These are phyloP conservation scores for Henningerozyma blattae DNA, from an alignment of 805 yeast species.

Conservation along the genomic window DNA sequence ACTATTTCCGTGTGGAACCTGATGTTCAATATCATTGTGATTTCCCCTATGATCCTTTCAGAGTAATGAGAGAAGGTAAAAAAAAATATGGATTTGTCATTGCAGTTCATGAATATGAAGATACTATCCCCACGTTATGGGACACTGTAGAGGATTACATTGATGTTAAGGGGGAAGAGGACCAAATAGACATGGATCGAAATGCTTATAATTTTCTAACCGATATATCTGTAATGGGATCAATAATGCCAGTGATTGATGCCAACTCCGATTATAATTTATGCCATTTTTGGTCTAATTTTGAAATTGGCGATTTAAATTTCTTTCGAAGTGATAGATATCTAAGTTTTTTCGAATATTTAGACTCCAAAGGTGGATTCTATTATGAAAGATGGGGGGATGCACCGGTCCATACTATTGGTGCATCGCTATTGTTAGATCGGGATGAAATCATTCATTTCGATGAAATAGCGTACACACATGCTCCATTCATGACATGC, in stretches of 20 bases:
- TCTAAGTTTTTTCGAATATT: conserved; percentile 43
- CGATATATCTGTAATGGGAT: conserved; percentile 36
- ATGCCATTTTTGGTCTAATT: conserved; percentile 85
- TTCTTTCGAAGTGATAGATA: conserved; percentile 62
- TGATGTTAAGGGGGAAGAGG: conserved; percentile 32
- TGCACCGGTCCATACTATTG: conserved; percentile 82
- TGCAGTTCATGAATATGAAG: conserved; percentile 66
- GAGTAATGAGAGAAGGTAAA: conserved; percentile 58
- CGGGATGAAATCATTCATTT: conserved; percentile 60
- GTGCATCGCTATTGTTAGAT: conserved; percentile 45
- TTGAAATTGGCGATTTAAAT: conserved; percentile 62
- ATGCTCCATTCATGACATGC: conserved; percentile 58
- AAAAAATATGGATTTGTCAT: conserved; percentile 86
- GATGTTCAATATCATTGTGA: conserved; percentile 83
- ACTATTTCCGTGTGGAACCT: conserved; percentile 94
- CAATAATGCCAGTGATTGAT: conserved; percentile 30
- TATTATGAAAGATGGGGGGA: conserved; percentile 93
- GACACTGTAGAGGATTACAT: conserved; percentile 52
- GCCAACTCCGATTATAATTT: conserved; percentile 49
- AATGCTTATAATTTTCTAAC: conserved; percentile 32
- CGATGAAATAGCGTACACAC: conserved; percentile 72
- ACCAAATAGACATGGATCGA: conserved; percentile 23
- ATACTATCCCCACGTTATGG: conserved; percentile 85
- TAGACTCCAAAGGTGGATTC: conserved; percentile 64
- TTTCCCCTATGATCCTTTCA: conserved; percentile 74